Conservation (phyloP, 768 basidiomycete genomes). For the Coprinopsis sp. region DNA sequence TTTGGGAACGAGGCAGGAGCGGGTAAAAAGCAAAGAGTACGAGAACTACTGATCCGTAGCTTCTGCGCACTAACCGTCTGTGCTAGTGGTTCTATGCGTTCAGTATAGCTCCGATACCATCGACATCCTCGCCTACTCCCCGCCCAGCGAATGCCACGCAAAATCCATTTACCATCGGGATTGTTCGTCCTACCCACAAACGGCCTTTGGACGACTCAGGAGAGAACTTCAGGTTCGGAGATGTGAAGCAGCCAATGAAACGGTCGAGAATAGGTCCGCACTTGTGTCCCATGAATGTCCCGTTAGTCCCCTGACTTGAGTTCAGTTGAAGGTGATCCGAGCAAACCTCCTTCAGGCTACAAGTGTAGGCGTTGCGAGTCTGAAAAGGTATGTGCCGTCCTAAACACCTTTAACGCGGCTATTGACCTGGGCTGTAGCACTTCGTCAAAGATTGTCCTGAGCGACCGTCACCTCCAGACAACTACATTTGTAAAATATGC, state of each 20-base stretch:
- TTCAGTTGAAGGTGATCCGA: conserved; percentile 36
- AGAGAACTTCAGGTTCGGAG: conserved; percentile 70
- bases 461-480: conserved; percentile 69
- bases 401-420: neutral
- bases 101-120: conserved; percentile 59
- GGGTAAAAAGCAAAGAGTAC: conserved; percentile 81
- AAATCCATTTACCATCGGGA: conserved; percentile 53
- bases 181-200: conserved; percentile 43
- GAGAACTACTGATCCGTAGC: conserved; percentile 24
- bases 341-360: conserved; percentile 66
- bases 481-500: conserved; percentile 86
- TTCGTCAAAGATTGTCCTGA: conserved; percentile 75
- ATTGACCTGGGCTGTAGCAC: conserved; percentile 47
- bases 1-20: conserved; percentile 62
- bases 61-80: too few species aligned
- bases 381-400: conserved; percentile 48
- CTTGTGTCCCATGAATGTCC: neutral
- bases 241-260: conserved; percentile 53
- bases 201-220: conserved; percentile 47
- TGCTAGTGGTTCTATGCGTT: conserved; percentile 97
- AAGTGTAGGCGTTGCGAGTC: conserved; percentile 77
- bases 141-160: conserved; percentile 60
- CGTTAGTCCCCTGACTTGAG: conserved; percentile 5
- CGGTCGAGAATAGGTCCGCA: conserved; percentile 50
- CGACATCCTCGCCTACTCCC: conserved; percentile 29